Evolutionary conservation across 2,329 filamentous ascomycete species (phyloP).

Genomic region (Fusarium sp.): DNA sequence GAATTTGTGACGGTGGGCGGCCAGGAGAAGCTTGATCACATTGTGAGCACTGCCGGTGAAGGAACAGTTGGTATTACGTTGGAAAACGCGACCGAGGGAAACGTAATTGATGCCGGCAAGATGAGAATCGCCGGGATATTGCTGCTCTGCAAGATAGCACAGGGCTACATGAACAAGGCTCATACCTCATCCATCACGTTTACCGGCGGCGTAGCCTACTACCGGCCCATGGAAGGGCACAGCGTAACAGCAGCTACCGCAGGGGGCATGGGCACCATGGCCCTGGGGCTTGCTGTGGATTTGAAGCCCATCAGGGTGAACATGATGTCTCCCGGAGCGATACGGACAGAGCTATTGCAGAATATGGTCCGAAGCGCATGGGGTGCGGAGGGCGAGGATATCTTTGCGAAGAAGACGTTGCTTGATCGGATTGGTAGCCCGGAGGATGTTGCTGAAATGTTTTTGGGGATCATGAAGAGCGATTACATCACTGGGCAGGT

Average conservation of each 20-base stretch:
- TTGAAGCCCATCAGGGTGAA: background rate
- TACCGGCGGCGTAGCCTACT: background rate
- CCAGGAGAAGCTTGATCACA: background rate
- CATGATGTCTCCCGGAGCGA: background rate
- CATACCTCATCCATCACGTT: background rate
- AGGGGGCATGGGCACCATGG: background rate
- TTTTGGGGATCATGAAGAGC: background rate
- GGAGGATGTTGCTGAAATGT: background rate
- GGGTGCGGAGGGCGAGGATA: background rate
- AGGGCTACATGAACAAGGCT: background rate
- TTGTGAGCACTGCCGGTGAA: background rate
- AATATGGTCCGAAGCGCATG: background rate
- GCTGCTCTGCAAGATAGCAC: background rate
- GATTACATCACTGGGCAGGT: background rate
- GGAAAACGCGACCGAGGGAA: background rate
- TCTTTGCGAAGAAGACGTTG: background rate
- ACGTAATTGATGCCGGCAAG: background rate
- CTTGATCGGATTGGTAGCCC: background rate
- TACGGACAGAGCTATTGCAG: background rate
- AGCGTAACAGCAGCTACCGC: background rate
- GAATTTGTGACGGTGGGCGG: background rate
- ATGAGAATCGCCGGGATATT: background rate
- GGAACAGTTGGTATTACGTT: background rate
- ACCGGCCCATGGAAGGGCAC: background rate
- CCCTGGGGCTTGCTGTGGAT: background rate